Conservation (phyloP, 2,329 filamentous ascomycete species). For the Pseudocercospora pini-densiflorae region DNA sequence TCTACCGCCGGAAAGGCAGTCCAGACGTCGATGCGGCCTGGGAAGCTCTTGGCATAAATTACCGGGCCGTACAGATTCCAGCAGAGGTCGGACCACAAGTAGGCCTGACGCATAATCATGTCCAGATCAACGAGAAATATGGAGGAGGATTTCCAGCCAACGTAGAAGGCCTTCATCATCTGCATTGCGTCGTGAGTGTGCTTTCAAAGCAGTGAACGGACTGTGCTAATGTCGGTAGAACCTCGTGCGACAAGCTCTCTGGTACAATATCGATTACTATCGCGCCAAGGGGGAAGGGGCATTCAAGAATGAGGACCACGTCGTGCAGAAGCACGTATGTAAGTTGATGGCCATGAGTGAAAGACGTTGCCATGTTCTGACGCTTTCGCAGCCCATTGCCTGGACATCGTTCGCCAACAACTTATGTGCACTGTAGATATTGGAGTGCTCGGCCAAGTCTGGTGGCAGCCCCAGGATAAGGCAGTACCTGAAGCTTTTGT, state of each 20-base stretch:
- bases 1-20: slow-evolving; percentile 55
- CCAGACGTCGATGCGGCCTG: slow-evolving; percentile 60
- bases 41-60: slow-evolving; percentile 58
- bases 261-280: slow-evolving; percentile 67
- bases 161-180: slow-evolving; percentile 61
- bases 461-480: slow-evolving; percentile 54
- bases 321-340: slow-evolving; percentile 63
- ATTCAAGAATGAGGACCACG: slow-evolving; percentile 60
- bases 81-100: slow-evolving; percentile 38
- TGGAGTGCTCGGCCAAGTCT: slow-evolving; percentile 65
- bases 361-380: slow-evolving; percentile 9
- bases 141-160: slow-evolving; percentile 64
- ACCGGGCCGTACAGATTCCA: slow-evolving; percentile 20
- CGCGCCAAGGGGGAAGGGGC: slow-evolving; percentile 55
- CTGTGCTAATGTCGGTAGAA: slow-evolving; percentile 47
- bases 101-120: slow-evolving; percentile 59
- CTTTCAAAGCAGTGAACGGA: neutral
- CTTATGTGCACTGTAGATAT: slow-evolving; percentile 68
- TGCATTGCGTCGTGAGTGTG: slow-evolving; percentile 57
- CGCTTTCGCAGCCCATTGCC: slow-evolving; percentile 57
- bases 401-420: slow-evolving; percentile 67
- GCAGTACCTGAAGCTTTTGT: slow-evolving; percentile 55
- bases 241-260: slow-evolving; percentile 61
- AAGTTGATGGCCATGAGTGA: slow-evolving; percentile 36
- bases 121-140: slow-evolving; percentile 59